Percentiles rank a stretch among this genome's conserved stretches.
These are phyloP conservation scores for Chernovozyma sophiae-reginae DNA, from an alignment of 1,139 yeast species.

Conservation along the genomic window DNA sequence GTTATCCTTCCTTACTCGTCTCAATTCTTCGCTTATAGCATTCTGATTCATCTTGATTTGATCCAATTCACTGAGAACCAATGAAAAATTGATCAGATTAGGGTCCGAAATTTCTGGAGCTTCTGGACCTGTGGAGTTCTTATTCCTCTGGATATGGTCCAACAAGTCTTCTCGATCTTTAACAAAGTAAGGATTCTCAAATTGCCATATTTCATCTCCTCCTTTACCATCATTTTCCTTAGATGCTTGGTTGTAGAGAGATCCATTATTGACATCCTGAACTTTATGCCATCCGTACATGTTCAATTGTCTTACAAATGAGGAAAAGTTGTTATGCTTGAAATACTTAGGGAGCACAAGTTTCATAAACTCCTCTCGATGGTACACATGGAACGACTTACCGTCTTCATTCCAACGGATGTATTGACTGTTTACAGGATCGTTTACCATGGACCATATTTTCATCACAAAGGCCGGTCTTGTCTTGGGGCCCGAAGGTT, in stretches of 20 bases:
- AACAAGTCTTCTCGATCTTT: conserved; percentile 68
- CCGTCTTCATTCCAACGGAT: conserved; percentile 89
- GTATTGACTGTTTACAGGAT: conserved; percentile 58
- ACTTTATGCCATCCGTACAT: conserved; percentile 99
- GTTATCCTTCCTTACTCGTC: conserved; percentile 81
- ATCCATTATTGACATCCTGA: conserved; percentile 68
- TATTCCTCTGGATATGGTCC: conserved; percentile 60
- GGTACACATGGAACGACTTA: conserved; percentile 74
- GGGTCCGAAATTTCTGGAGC: conserved; percentile 7
- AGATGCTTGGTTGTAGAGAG: conserved; percentile 47
- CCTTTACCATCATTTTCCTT: conserved; percentile 34
- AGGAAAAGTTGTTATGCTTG: conserved; percentile 90
- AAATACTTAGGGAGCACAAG: conserved; percentile 82
- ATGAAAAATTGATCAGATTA: conserved; percentile 44
- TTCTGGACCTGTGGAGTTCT: conserved; percentile 35
- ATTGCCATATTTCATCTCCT: conserved; percentile 58
- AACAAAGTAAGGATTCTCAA: conserved; percentile 76
- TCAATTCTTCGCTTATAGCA: conserved; percentile 77
- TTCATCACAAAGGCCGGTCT: conserved; percentile 89
- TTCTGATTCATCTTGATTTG: conserved; percentile 72
- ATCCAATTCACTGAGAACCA: conserved; percentile 69
- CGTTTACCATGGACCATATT: conserved; percentile 94
- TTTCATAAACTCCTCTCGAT: conserved; percentile 84
- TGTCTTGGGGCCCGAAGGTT: conserved; percentile 32
- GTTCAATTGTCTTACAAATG: conserved; percentile 90